Conservation (phyloP, 164 flowering plant genomes). For the Annona squamosa region DNA sequence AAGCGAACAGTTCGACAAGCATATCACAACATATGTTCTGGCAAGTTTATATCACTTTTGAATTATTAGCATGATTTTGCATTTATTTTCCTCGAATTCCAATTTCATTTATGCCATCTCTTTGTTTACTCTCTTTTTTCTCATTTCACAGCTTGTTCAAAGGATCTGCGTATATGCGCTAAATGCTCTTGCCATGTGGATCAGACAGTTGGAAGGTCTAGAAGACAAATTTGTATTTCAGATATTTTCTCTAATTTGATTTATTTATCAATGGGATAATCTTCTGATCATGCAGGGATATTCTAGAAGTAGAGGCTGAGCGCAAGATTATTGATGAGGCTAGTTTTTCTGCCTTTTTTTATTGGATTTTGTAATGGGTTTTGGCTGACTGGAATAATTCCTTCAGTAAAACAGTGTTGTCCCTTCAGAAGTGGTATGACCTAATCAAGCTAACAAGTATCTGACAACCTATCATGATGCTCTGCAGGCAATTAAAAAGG, state of each 20-base stretch:
- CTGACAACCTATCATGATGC: background rate
- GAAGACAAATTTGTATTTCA: background rate
- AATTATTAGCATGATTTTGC: background rate
- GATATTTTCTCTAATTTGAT: background rate
- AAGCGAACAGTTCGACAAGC: conserved; percentile 88
- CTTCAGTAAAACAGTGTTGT: no score
- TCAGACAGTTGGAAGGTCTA: conserved; percentile 66
- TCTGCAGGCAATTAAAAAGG: conserved; percentile 80
- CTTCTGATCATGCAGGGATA: conserved; percentile 36
- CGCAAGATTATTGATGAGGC: conserved; percentile 80
- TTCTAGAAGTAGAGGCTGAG: conserved; percentile 78
- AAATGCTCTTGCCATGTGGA: conserved; percentile 75
- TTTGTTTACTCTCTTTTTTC: background rate
- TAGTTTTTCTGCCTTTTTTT: conserved; percentile 4
- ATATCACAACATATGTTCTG: conserved; percentile 71
- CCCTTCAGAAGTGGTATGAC: background rate
- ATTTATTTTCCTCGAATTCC: background rate
- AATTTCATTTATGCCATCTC: background rate
- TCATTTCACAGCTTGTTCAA: conserved; percentile 65
- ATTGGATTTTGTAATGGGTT: background rate
- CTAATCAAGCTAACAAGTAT: background rate
- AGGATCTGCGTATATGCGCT: conserved; percentile 79
- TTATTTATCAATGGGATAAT: background rate
- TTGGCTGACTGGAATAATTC: background rate
- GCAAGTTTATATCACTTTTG: conserved; percentile 17